phyloP scores from a whole-genome alignment of 768 basidiomycete species.

The Rossbeevera mucosa region DNA sequence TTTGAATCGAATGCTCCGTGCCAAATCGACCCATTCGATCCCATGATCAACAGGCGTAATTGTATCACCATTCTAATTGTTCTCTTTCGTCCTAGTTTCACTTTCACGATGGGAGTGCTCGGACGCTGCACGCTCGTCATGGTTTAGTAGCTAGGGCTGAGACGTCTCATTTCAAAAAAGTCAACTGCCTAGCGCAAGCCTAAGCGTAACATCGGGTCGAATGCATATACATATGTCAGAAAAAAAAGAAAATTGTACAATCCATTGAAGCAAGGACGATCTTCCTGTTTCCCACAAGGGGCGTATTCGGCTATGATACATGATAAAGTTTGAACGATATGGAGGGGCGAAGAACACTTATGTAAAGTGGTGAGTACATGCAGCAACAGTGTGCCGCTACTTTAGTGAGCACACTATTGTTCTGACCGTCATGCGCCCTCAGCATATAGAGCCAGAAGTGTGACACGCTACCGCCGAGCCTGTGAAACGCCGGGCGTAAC shows the following conservation, averaged over 20 bases:
- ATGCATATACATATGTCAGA: not conserved
- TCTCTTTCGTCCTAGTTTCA: too few relatives aligned
- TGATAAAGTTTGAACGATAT: not conserved
- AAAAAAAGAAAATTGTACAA: too few relatives aligned
- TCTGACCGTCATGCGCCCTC: not conserved
- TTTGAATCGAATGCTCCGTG: too few relatives aligned
- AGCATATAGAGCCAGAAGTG: not conserved
- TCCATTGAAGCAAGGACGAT: not conserved
- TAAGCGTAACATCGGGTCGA: not conserved
- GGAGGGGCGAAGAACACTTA: too few relatives aligned
- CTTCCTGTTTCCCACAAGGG: not conserved
- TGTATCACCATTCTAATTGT: too few relatives aligned
- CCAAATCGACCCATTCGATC: too few relatives aligned
- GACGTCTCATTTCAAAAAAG: too few relatives aligned
- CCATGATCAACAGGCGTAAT: too few relatives aligned
- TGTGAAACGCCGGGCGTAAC: not conserved
- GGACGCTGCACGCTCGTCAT: too few relatives aligned
- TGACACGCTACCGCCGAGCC: not conserved
- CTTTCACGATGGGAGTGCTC: too few relatives aligned
- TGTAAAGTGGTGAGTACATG: not conserved
- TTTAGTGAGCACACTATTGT: not conserved
- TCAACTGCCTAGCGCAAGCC: too few relatives aligned
- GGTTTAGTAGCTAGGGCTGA: too few relatives aligned
- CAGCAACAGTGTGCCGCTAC: not conserved
- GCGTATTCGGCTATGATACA: not conserved